Percentiles rank a stretch among this genome's conserved stretches.
Conservation (phyloP, 2,329 filamentous ascomycete species). For the Geoglossum cookeanum region DNA sequence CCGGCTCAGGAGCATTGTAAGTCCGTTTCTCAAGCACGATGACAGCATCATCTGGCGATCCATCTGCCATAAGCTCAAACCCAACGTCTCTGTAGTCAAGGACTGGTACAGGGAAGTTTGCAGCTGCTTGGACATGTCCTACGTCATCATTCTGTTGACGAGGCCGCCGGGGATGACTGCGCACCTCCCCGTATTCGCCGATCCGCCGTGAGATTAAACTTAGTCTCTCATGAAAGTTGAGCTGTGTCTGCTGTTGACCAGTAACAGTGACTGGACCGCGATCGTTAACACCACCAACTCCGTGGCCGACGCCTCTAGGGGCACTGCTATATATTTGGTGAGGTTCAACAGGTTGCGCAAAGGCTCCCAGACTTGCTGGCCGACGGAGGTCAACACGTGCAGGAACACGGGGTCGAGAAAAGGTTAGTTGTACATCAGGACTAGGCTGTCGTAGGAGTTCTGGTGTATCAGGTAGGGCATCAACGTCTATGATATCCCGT, state of each 20-base stretch:
- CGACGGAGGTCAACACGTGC: not conserved
- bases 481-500: constrained; percentile 14
- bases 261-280: not conserved
- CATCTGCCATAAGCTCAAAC: constrained; percentile 17
- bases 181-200: not conserved
- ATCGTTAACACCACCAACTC: not conserved
- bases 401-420: constrained; percentile 1
- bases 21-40: constrained; percentile 24
- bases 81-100: constrained; percentile 23
- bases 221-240: not conserved
- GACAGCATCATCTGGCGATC: not conserved
- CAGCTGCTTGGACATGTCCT: constrained; percentile 13
- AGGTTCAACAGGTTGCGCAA: not conserved
- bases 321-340: not conserved
- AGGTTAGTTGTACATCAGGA: constrained; percentile 5
- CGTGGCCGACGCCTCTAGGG: not conserved
- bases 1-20: constrained; percentile 45
- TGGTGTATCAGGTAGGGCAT: constrained; percentile 13
- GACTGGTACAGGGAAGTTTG: not conserved
- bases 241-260: not conserved
- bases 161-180: not conserved
- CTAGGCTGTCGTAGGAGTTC: constrained; percentile 2
- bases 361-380: not conserved
- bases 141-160: constrained; percentile 3
- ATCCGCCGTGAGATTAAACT: not conserved